Percentiles rank a stretch among this genome's conserved stretches.
Evolutionary conservation across 2,329 filamentous ascomycete genomes (phyloP).

Genomic region (Neopestalotiopsis sp.): DNA sequence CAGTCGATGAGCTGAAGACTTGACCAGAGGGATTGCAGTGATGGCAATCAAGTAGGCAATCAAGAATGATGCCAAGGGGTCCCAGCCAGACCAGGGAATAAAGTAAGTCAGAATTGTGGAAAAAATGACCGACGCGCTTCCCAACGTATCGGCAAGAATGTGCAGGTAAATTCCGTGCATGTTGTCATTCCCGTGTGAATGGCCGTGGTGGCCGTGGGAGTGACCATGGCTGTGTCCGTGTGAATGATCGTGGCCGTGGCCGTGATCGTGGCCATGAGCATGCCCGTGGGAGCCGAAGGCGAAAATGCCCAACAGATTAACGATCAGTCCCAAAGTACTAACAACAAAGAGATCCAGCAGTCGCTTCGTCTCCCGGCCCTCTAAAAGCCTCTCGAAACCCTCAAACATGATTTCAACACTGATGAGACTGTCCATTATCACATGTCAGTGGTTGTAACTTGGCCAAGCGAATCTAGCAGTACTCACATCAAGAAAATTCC

Average conservation of each 20-base stretch:
- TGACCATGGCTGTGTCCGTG: constrained; percentile 42
- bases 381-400: constrained; percentile 84
- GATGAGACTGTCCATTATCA: constrained; percentile 67
- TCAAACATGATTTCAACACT: constrained; percentile 97
- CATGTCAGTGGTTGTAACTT: background rate
- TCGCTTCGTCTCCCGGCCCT: constrained; percentile 82
- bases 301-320: constrained; percentile 91
- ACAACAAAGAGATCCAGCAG: constrained; percentile 88
- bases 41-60: constrained; percentile 93
- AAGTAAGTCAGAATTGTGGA: constrained; percentile 88
- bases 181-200: constrained; percentile 89
- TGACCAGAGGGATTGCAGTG: constrained; percentile 88
- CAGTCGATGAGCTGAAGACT: constrained; percentile 80
- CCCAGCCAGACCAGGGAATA: constrained; percentile 91
- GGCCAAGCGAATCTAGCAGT: background rate
- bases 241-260: constrained; percentile 40
- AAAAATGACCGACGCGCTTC: constrained; percentile 91
- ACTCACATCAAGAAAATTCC: constrained; percentile 88
- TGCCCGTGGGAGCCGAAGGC: constrained; percentile 74
- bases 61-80: constrained; percentile 90
- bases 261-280: constrained; percentile 50
- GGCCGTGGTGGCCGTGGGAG: constrained; percentile 40
- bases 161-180: constrained; percentile 98
- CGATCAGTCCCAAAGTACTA: constrained; percentile 82
- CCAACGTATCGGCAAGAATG: constrained; percentile 91